Evolutionary conservation across 768 basidiomycete species (phyloP), one percentile per base, ranked within the genome.

Genomic region (Leucocoprinus leucothites): DNA sequence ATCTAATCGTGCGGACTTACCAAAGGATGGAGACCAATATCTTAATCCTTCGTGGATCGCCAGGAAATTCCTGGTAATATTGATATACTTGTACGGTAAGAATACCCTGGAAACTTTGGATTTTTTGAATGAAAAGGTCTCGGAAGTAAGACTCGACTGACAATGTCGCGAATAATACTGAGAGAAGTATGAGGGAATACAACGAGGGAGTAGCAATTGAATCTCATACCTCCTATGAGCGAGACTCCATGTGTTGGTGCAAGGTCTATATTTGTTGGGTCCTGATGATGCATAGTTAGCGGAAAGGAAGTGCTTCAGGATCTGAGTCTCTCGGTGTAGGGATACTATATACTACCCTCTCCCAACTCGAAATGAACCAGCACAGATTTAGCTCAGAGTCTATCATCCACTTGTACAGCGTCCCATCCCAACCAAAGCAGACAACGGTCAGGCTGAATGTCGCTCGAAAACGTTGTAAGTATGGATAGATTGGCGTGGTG

Each of bases 211-310:
- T 21, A 21, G 13, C 16, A 34, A 19, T 16, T 13, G 11, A 34
- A 16, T 18, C 6, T 18, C 60, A 26, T 25, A 63, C 63, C 50
- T 43, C 63, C 63, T 21, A 63, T 58, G 22, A 65, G 52, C 56
- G 63, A 53, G 3, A 61, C 64, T 16, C 64, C 64, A 45, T 60
- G 63, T 1, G 64, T 65, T 22, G 31, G 34, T 21, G 47, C 42
- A 22, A 63, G 28, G 49, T 57, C 34, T 18, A 18, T 13, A 35
- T 18, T 21, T n/a, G 7, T 26, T 36, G 28, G n/a, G 43, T 14
- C 6, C 11, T 31, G 31, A 11, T n/a, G 11, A 5, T 5, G 11
- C 51, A 53, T 53, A 28, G 16, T 16, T 28, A 14, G 53, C 22
- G 16, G 41, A 28, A 22, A 14, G 42, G 34, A 45, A 40, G 41